phyloP scores from a whole-genome alignment of 164 flowering plant genomes.

The Amborella trichopoda region DNA sequence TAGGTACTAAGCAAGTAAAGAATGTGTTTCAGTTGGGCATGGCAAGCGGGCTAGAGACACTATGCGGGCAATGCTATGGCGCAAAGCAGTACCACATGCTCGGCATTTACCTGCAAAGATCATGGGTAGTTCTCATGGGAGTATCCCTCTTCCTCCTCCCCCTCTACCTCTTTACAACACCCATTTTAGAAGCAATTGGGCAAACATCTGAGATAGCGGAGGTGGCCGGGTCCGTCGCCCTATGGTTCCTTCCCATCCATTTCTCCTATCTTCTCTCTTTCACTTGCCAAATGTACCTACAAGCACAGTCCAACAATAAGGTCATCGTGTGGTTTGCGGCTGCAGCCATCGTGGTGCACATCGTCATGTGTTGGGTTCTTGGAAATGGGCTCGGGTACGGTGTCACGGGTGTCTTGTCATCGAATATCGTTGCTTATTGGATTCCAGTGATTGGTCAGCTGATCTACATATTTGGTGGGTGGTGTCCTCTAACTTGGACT shows the following conservation, averaged over 20 bases:
- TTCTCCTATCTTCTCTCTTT: slow-evolving; percentile 23
- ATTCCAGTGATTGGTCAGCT: slow-evolving; percentile 31
- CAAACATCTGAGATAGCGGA: slow-evolving; percentile 22
- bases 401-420: slow-evolving; percentile 28
- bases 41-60: slow-evolving; percentile 54
- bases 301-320: slow-evolving; percentile 41
- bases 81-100: slow-evolving; percentile 47
- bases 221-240: slow-evolving; percentile 19
- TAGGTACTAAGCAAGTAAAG: not conserved
- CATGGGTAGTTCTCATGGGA: slow-evolving; percentile 31
- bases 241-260: slow-evolving; percentile 28
- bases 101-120: slow-evolving; percentile 54
- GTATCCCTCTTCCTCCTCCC: slow-evolving; percentile 26
- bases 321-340: slow-evolving; percentile 35
- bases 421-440: slow-evolving; percentile 33
- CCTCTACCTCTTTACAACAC: slow-evolving; percentile 26
- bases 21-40: slow-evolving; percentile 39
- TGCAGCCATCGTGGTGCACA: slow-evolving; percentile 20
- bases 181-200: slow-evolving; percentile 29
- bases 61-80: slow-evolving; percentile 64
- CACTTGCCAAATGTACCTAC: slow-evolving; percentile 42
- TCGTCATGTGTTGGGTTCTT: slow-evolving; percentile 35
- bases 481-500: slow-evolving; percentile 47
- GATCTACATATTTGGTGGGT: slow-evolving; percentile 17
- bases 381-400: slow-evolving; percentile 20